phyloP scores from a whole-genome alignment of 1,284 basidiomycete genomes.

The Rugosomyces carneus region DNA sequence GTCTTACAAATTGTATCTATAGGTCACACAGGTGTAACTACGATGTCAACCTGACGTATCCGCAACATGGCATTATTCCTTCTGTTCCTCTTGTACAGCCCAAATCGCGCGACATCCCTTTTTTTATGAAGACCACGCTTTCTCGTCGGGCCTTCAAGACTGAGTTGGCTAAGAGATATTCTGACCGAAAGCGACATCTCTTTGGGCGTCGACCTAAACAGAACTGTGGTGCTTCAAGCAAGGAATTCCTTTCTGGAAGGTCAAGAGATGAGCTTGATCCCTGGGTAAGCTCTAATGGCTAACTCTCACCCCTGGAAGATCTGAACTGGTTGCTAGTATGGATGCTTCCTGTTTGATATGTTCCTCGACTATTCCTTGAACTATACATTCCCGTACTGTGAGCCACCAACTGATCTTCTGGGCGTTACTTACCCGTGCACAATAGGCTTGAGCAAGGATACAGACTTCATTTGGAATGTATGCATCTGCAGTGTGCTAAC shows the following conservation, averaged over 20 bases:
- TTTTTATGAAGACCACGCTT: constrained; percentile 15
- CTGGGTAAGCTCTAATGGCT: constrained; percentile 29
- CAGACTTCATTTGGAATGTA: constrained; percentile 36
- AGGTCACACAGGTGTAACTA: constrained; percentile 60
- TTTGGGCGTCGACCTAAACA: constrained; percentile 23
- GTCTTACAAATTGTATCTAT: neutral
- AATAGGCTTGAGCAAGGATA: constrained; percentile 29
- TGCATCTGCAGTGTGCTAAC: constrained; percentile 1
- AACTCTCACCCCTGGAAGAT: neutral
- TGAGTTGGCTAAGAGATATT: constrained; percentile 24
- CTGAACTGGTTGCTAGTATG: constrained; percentile 35
- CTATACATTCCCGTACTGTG: constrained; percentile 63
- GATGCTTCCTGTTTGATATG: constrained; percentile 47
- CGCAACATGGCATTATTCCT: constrained; percentile 52
- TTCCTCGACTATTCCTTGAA: constrained; percentile 57
- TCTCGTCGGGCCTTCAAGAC: constrained; percentile 21
- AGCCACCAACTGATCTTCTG: constrained; percentile 18
- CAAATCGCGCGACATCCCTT: constrained; percentile 25
- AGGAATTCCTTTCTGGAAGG: constrained; percentile 32
- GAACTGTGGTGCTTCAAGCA: constrained; percentile 32
- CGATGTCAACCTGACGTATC: constrained; percentile 65
- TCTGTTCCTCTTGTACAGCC: constrained; percentile 34
- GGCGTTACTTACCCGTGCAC: neutral
- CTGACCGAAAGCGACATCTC: constrained; percentile 17
- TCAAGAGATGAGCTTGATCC: constrained; percentile 48